Conservation (phyloP, 257 asterid species). For the Thymus mandschuricus region DNA sequence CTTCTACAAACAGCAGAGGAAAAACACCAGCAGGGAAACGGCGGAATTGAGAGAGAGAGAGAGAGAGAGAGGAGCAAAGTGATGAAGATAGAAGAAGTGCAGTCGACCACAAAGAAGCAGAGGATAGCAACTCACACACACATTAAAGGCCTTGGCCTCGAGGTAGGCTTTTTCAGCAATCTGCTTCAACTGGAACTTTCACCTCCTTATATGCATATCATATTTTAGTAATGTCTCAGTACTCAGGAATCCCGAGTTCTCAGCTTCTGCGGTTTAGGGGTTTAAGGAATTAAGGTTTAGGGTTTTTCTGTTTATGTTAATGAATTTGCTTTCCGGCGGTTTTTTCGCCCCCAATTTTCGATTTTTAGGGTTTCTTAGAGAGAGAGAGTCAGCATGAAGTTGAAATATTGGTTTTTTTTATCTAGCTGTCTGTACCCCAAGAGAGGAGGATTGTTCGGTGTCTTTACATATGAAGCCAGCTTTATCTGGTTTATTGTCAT, state of each 20-base stretch:
- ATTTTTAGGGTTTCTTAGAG: neutral
- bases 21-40: neutral
- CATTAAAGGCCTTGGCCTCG: slow-evolving; percentile 65
- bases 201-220: too few relatives aligned
- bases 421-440: neutral
- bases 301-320: slow-evolving; percentile 24
- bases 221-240: neutral
- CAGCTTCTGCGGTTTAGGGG: slow-evolving; percentile 1
- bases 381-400: neutral
- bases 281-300: slow-evolving; percentile 25
- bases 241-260: neutral
- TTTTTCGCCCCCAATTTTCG: neutral
- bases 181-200: neutral
- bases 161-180: slow-evolving; percentile 29
- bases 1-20: neutral
- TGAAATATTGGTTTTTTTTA: neutral
- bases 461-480: neutral
- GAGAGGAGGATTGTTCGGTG: neutral
- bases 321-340: neutral
- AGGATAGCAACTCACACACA: slow-evolving; percentile 62
- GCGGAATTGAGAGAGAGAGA: neutral
- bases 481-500: neutral
- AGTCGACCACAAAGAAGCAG: slow-evolving; percentile 58
- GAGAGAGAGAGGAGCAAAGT: too few relatives aligned
- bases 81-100: slow-evolving; percentile 64